Evolutionary conservation across 768 basidiomycete genomes (phyloP), one percentile per base, ranked within the genome.

Genomic region (Paxillus involutus): DNA sequence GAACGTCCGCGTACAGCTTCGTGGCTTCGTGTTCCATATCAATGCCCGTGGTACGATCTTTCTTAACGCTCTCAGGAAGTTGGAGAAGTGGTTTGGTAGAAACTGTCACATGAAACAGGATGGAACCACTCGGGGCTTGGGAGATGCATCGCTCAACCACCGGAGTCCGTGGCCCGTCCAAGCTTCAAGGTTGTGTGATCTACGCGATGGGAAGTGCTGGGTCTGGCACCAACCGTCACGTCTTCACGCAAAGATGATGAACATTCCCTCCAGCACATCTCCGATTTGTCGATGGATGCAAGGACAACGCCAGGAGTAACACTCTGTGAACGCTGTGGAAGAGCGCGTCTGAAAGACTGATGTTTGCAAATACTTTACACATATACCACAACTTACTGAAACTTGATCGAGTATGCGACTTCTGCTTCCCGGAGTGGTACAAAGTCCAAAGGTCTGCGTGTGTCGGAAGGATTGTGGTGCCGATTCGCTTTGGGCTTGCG

Each of bases 351-450:
- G 46, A 47, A 51, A 49, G 37, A 55, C 53, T 40, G 21, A 36
- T 42, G 49, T 24, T 9, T 11, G n/a, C 2, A 33, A 46, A 33
- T 16, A 41, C 45, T 19, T 17, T 3, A 16, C 26, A 32, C 36
- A 47, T 11, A 1, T 35, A 21, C 24, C 19, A 16, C 9, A 21
- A 60, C 64, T 59, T 40, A 69, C 67, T 59, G 57, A 58, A 70
- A 68, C 42, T 67, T 61, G 16, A 24, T 12, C 7, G 65, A 55
- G 33, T 71, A 67, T 17, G 65, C 65, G 5, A 54, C 59, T 44
- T 69, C 64, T 26, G 67, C 68, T 53, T 71, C 63, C 36, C 29
- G 61, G 24, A 67, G 11, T 2, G 68, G 69, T 33, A 69, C 51
- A 33, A 69, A 51, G 47, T 7, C 33, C 45, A 71, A 56, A 26